phyloP scores from a whole-genome alignment of 176 grass and related monocot genomes.

The Calamus simplicifolius region DNA sequence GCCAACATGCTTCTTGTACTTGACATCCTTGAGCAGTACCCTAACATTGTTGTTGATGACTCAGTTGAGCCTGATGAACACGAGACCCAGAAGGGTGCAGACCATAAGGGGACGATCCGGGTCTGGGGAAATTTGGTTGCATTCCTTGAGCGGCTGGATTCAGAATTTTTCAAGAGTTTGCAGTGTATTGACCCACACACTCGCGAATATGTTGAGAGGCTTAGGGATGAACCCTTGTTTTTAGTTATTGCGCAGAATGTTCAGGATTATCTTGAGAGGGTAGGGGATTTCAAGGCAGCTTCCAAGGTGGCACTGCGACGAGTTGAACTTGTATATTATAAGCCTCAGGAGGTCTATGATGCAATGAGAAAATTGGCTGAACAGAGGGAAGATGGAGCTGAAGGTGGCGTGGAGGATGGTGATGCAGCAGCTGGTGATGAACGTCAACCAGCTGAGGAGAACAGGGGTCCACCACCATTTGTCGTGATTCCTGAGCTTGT shows the following conservation, averaged over 20 bases:
- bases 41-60: constrained; percentile 84
- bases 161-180: constrained; percentile 87
- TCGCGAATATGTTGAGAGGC: constrained; percentile 88
- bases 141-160: constrained; percentile 79
- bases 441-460: constrained; percentile 31
- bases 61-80: constrained; percentile 60
- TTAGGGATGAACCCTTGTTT: constrained; percentile 85
- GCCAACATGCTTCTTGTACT: constrained; percentile 81
- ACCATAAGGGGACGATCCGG: constrained; percentile 57
- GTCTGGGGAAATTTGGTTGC: constrained; percentile 85
- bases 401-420: constrained; percentile 42
- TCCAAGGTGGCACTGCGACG: constrained; percentile 71
- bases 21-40: constrained; percentile 81
- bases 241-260: constrained; percentile 86
- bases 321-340: constrained; percentile 90
- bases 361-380: constrained; percentile 81
- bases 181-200: constrained; percentile 81
- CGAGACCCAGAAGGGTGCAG: constrained; percentile 73
- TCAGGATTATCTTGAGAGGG: constrained; percentile 72
- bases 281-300: constrained; percentile 65
- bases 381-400: constrained; percentile 29
- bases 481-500: constrained; percentile 75
- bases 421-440: constrained; percentile 20
- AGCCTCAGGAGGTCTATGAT: constrained; percentile 96
- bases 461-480: constrained; percentile 50